Base-by-base conservation (phyloP, 2,329 filamentous ascomycete species). In the Epichloe amarillans region DNA sequence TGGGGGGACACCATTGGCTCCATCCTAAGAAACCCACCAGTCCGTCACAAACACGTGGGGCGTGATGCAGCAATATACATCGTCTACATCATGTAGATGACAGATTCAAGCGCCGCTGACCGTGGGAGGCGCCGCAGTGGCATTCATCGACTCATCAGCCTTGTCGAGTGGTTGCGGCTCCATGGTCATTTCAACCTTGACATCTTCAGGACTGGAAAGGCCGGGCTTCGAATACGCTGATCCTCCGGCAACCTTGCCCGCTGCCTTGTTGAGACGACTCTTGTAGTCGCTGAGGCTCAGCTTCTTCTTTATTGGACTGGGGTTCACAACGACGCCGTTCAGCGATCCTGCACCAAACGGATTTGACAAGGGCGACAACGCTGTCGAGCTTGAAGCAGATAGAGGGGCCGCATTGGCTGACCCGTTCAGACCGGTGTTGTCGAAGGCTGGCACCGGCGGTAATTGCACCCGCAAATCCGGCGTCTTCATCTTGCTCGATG, bases 271-370 rank as follows among this genome's bases (percentile, higher is more conserved):
- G 66, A 74, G 71, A 47, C 76, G 70, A 55, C 75, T 78, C 61
- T 78, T 80, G 58, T 84, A 84, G 59, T 84, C 81, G 58, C 79
- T 83, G 2, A 84, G 63, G 55, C 78, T 83, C 38, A 84, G 66
- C 63, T 83, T 84, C 70, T 84, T 84, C 65, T 82, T 83, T 35
- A 80, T 68, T 2, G 81, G 80, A 54, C 78, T 83, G 3, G 78
- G 77, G 21, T 72, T 70, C 10, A 70, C 70, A 5, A 62, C 62
- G 8, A 68, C 57, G 14, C 73, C 71, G 51, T 75, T 77, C 36
- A 70, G 59, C 0, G 66, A 57, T 0, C 69, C 55, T 6, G 69
- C 60, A 4, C 66, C 59, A 49, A 79, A 75, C 0, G 74, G 67
- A 45, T 65, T 73, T 0, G 70, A 56, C 35, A 76, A 73, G 0